A percentile compares a stretch with the other conserved stretches of the same genome.
Evolutionary conservation across 192 early-diverging fungal genomes (phyloP).

Genomic region (Coemansia sp.): DNA sequence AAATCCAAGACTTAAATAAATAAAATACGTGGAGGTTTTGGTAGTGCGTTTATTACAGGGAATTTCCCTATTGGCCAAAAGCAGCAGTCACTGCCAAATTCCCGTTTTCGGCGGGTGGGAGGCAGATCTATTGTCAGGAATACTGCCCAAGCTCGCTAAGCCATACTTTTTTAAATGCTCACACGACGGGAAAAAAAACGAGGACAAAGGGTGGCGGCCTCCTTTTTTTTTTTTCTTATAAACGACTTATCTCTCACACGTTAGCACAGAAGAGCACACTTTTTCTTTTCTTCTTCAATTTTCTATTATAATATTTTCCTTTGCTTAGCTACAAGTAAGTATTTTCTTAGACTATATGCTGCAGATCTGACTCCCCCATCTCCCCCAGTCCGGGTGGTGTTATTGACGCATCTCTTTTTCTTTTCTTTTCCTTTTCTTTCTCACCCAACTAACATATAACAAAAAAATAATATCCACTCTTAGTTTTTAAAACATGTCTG

Average conservation of each 20-base stretch:
- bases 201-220: not conserved
- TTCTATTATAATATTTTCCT: not conserved
- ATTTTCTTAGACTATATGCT: not conserved
- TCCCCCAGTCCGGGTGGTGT: conserved; percentile 3
- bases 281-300: not conserved
- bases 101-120: not conserved
- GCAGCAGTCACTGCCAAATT: conserved; percentile 8
- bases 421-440: conserved; percentile 2
- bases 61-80: not conserved
- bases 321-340: conserved; percentile 10
- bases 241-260: not conserved
- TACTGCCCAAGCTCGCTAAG: conserved; percentile 1
- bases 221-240: not conserved
- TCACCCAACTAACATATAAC: not conserved
- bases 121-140: not conserved
- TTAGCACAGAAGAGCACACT: not conserved
- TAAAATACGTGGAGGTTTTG: conserved; percentile 17
- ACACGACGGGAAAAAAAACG: not conserved
- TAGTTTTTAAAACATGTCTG: conserved; percentile 62
- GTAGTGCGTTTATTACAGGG: not conserved
- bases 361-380: not conserved
- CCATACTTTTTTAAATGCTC: not conserved
- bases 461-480: not conserved
- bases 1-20: not conserved
- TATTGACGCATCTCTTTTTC: conserved; percentile 12